Conservation (phyloP, 495 filamentous ascomycete species). For the Hypoxylon trugodes region DNA sequence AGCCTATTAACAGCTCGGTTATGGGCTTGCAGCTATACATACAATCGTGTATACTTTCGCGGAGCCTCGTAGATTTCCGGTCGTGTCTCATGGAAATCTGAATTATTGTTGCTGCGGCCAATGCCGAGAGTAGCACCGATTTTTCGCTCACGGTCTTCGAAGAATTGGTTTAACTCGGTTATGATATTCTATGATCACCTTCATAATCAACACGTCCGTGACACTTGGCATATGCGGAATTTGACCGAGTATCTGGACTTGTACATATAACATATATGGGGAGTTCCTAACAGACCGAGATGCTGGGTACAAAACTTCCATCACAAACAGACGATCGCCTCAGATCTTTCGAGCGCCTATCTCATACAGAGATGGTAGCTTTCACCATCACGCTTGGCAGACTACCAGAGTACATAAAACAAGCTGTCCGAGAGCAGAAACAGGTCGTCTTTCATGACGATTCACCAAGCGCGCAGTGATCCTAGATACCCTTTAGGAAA, state of each 20-base stretch:
- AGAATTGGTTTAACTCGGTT: conserved; percentile 22
- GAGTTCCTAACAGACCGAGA: conserved; percentile 21
- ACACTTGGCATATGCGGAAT: conserved; percentile 39
- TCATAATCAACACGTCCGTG: conserved; percentile 25
- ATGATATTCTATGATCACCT: conserved; percentile 2
- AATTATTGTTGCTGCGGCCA: conserved; percentile 19
- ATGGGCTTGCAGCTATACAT: conserved; percentile 30
- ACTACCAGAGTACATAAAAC: conserved; percentile 2
- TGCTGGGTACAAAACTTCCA: conserved; percentile 1
- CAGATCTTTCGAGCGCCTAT: no score
- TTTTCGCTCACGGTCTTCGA: conserved; percentile 15
- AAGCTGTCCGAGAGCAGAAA: conserved; percentile 18
- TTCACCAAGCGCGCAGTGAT: conserved; percentile 35
- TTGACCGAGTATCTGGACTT: conserved; percentile 25
- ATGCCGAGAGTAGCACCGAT: conserved; percentile 38
- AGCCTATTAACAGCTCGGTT: conserved; percentile 37
- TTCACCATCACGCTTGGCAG: conserved; percentile 16
- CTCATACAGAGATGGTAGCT: background rate
- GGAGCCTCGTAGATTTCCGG: conserved; percentile 36
- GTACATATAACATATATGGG: no score
- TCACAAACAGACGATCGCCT: conserved; percentile 10
- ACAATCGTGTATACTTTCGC: conserved; percentile 20
- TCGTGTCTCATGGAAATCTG: conserved; percentile 25
- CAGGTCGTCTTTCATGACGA: conserved; percentile 29
- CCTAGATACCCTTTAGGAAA: conserved; percentile 24